These are phyloP conservation scores for Apiospora aurea DNA, from an alignment of 2,329 filamentous ascomycete species.

Conservation along the genomic window DNA sequence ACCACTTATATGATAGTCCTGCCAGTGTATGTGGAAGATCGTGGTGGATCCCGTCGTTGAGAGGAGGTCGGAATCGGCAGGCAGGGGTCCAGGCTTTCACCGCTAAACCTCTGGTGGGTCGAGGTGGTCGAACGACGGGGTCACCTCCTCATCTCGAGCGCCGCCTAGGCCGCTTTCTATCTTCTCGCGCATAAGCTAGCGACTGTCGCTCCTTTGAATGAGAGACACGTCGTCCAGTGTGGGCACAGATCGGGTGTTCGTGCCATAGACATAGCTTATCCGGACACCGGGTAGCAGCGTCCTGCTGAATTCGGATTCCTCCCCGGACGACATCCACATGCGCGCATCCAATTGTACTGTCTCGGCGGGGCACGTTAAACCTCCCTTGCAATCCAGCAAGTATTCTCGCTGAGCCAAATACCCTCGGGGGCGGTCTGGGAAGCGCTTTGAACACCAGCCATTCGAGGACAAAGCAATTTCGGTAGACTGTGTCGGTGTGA, in stretches of 20 bases:
- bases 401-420: background rate
- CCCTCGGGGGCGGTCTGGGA: background rate
- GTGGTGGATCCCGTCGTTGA: background rate
- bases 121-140: background rate
- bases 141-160: background rate
- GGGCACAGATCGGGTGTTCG: conserved; percentile 24
- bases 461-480: background rate
- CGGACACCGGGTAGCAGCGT: background rate
- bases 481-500: background rate
- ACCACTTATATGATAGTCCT: background rate
- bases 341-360: background rate
- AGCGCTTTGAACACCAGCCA: background rate
- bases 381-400: background rate
- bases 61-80: background rate
- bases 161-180: background rate
- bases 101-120: conserved; percentile 13
- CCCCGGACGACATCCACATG: background rate
- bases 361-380: background rate
- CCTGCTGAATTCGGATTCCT: background rate
- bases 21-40: conserved; percentile 2
- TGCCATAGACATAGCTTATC: background rate
- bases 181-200: background rate
- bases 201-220: background rate
- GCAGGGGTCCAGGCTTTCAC: conserved; percentile 6
- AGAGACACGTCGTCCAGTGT: conserved; percentile 18